Conservation (phyloP, 495 filamentous ascomycete genomes). For the Neurospora sp. region DNA sequence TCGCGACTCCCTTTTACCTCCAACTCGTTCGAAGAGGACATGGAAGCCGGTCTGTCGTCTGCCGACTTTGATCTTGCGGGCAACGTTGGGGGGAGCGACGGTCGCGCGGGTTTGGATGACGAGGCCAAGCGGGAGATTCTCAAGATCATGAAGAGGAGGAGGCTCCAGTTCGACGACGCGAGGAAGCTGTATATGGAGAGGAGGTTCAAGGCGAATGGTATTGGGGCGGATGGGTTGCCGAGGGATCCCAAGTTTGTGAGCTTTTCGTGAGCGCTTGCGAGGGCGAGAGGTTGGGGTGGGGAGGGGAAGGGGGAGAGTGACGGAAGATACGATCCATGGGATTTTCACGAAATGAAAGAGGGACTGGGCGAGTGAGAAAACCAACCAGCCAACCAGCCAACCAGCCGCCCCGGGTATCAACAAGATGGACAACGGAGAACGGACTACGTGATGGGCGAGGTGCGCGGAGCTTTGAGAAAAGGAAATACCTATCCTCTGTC, state of each 20-base stretch:
- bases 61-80: conserved; percentile 66
- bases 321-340: neutral
- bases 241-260: conserved; percentile 92
- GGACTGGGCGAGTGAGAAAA: neutral
- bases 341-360: neutral
- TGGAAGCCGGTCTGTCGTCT: conserved; percentile 76
- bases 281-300: neutral
- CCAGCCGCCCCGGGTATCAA: neutral
- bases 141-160: conserved; percentile 70
- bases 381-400: neutral
- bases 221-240: conserved; percentile 77
- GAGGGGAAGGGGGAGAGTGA: neutral
- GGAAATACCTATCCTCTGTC: neutral
- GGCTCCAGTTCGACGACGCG: conserved; percentile 84
- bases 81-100: conserved; percentile 71
- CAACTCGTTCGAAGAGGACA: conserved; percentile 51
- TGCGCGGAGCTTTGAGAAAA: neutral
- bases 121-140: conserved; percentile 67
- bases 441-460: neutral
- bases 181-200: conserved; percentile 73
- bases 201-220: conserved; percentile 73
- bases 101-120: conserved; percentile 68
- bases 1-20: conserved; percentile 58
- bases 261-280: conserved; percentile 51
- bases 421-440: neutral